These are phyloP conservation scores for Adansonia gregorii DNA, from an alignment of 441 rosid genomes.

Conservation along the genomic window DNA sequence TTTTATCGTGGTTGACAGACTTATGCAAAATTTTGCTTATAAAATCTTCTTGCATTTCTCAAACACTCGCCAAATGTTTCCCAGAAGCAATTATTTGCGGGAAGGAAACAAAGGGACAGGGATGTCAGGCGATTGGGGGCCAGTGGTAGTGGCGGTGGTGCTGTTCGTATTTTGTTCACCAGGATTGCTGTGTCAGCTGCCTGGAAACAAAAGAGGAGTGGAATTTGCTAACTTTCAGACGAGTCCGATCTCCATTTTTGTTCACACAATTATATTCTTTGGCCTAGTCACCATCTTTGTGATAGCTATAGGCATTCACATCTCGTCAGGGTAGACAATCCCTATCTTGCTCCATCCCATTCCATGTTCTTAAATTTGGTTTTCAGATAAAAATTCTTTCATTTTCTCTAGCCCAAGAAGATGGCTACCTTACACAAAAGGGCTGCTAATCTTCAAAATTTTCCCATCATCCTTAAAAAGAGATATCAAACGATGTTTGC, in stretches of 20 bases:
- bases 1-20: neutral
- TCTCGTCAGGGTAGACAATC: slow-evolving; percentile 41
- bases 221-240: slow-evolving; percentile 67
- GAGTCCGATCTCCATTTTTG: slow-evolving; percentile 57
- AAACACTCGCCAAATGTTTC: neutral
- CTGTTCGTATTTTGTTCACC: slow-evolving; percentile 51
- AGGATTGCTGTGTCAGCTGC: slow-evolving; percentile 69
- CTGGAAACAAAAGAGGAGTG: slow-evolving; percentile 57
- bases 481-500: too few relatives aligned
- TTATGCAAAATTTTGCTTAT: neutral
- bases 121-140: slow-evolving; percentile 21
- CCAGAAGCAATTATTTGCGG: neutral
- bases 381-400: too few relatives aligned
- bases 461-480: too few relatives aligned
- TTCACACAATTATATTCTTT: slow-evolving; percentile 67
- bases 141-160: slow-evolving; percentile 7
- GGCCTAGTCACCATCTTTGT: slow-evolving; percentile 66
- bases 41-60: neutral
- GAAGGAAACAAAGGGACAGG: neutral
- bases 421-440: too few relatives aligned
- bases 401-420: too few relatives aligned
- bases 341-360: neutral
- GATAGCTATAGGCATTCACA: slow-evolving; percentile 50
- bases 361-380: too few relatives aligned
- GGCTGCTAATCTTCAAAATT: too few relatives aligned